Percentiles rank a stretch among this genome's conserved stretches.
Evolutionary conservation across 2,329 filamentous ascomycete genomes (phyloP).

Genomic region (Juglanconis oblonga): DNA sequence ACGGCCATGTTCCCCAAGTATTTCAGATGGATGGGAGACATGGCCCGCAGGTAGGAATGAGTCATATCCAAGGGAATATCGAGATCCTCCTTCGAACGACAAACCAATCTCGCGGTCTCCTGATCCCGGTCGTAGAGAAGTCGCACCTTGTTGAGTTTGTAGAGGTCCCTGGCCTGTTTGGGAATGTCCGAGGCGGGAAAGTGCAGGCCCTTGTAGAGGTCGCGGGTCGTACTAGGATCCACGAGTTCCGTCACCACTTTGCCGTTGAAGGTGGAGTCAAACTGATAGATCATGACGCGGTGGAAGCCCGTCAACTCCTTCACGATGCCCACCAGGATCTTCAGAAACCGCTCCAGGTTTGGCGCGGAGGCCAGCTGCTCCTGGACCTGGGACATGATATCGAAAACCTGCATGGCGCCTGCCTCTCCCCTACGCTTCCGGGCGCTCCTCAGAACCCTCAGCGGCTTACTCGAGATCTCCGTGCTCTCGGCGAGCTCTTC

Average conservation of each 20-base stretch:
- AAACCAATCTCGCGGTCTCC: conserved; percentile 77
- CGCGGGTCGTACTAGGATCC: conserved; percentile 73
- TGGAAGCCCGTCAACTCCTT: conserved; percentile 91
- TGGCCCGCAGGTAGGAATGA: conserved; percentile 79
- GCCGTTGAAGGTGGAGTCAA: conserved; percentile 78
- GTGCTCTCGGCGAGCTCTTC: conserved; percentile 77
- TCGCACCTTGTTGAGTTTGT: conserved; percentile 86
- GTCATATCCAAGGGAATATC: conserved; percentile 78
- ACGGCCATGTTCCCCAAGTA: conserved; percentile 88
- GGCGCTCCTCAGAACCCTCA: conserved; percentile 73
- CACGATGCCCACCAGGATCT: conserved; percentile 78
- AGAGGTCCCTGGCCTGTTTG: conserved; percentile 81
- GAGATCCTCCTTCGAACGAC: conserved; percentile 70
- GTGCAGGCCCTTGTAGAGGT: conserved; percentile 82
- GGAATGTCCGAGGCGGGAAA: conserved; percentile 88
- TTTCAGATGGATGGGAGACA: conserved; percentile 87
- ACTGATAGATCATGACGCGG: conserved; percentile 90
- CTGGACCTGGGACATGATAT: conserved; percentile 88
- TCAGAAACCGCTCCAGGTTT: conserved; percentile 70
- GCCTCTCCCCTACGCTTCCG: conserved; percentile 74
- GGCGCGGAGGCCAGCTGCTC: conserved; percentile 76
- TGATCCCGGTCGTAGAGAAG: conserved; percentile 83
- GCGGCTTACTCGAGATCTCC: conserved; percentile 68
- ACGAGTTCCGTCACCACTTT: conserved; percentile 85
- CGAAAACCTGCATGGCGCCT: conserved; percentile 85